These are phyloP conservation scores for Debaryomyces prosopidis DNA, from an alignment of 805 yeast species.

Conservation along the genomic window DNA sequence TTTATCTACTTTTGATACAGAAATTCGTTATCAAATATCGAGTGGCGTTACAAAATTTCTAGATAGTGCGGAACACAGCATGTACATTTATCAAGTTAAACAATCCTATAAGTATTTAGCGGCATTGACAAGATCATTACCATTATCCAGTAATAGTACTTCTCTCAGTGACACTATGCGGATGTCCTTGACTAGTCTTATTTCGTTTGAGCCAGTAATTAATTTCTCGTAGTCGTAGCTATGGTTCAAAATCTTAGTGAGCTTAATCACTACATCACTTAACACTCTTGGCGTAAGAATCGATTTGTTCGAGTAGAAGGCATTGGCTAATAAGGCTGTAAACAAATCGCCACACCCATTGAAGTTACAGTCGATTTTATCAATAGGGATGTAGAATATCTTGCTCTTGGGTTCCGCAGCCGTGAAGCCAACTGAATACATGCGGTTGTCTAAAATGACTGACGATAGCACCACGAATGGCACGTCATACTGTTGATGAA, in stretches of 20 bases:
- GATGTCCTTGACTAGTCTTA: conserved; percentile 33
- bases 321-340: conserved; percentile 58
- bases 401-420: conserved; percentile 3
- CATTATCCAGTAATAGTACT: conserved; percentile 17
- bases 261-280: conserved; percentile 23
- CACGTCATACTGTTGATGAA: conserved; percentile 47
- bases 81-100: background rate
- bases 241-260: conserved; percentile 27
- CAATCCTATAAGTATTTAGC: conserved; percentile 6
- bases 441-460: conserved; percentile 35
- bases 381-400: conserved; percentile 41
- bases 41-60: conserved; percentile 1
- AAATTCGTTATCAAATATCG: conserved; percentile 1
- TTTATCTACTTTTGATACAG: background rate
- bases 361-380: conserved; percentile 57
- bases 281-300: conserved; percentile 25
- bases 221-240: conserved; percentile 26
- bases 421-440: conserved; percentile 43
- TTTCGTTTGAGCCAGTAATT: conserved; percentile 7
- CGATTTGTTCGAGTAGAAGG: conserved; percentile 30
- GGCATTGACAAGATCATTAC: conserved; percentile 7
- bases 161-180: conserved; percentile 37
- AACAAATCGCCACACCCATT: conserved; percentile 79
- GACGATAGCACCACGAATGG: conserved; percentile 62
- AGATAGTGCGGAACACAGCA: background rate